Percentiles rank a stretch among this genome's conserved stretches.
These are phyloP conservation scores for Kwoniella mangroviensis DNA, from an alignment of 768 basidiomycete genomes.

Conservation along the genomic window DNA sequence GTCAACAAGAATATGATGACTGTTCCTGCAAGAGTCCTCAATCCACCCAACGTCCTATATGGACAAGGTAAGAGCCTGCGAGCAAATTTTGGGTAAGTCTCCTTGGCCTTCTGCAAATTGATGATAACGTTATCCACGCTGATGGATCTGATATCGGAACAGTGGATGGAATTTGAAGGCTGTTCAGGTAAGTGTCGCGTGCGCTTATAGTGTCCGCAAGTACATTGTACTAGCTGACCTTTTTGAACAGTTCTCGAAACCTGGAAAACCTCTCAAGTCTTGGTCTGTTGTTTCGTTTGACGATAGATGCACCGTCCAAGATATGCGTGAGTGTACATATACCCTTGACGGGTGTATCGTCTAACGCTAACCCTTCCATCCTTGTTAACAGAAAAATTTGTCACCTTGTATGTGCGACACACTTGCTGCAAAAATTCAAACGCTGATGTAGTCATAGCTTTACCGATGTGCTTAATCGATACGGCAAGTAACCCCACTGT, in stretches of 20 bases:
- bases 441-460: constrained; percentile 21
- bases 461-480: constrained; percentile 6
- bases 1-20: constrained; percentile 45
- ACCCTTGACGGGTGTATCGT: too few relatives aligned
- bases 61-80: constrained; percentile 38
- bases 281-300: constrained; percentile 53
- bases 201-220: too few relatives aligned
- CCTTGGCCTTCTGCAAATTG: not conserved
- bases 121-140: not conserved
- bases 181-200: constrained; percentile 44
- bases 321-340: constrained; percentile 31
- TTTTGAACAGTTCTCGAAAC: constrained; percentile 36
- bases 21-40: constrained; percentile 50
- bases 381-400: constrained; percentile 30
- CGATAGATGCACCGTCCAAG: constrained; percentile 15
- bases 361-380: not conserved
- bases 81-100: constrained; percentile 37
- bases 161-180: constrained; percentile 51
- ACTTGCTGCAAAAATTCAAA: not conserved
- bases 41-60: constrained; percentile 48
- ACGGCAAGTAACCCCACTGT: constrained; percentile 12
- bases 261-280: constrained; percentile 38
- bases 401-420: constrained; percentile 14
- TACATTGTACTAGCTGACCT: too few relatives aligned
- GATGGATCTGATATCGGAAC: not conserved